Base-by-base conservation (phyloP, 2,329 filamentous ascomycete species). In the Penicillium sp. region DNA sequence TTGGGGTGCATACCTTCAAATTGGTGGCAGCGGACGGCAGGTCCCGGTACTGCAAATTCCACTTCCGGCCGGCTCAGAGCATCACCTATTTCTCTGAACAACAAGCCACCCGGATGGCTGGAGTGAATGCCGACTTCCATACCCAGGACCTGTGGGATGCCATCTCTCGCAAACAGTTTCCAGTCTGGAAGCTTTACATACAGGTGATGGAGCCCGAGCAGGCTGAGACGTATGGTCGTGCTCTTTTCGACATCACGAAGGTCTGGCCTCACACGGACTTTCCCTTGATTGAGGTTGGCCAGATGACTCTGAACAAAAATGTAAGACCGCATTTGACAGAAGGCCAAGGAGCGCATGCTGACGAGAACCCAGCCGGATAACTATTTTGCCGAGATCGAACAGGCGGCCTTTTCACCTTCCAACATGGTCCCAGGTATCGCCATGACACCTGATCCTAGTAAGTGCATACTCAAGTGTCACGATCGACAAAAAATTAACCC, bases 351-450 rank as follows among this genome's bases (percentile, higher is more conserved):
- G n/a, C n/a, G n/a, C n/a, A n/a, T n/a, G n/a, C 46, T 60, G 37
- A 61, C 37, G 23, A 14, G 3, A 53, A n/a, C 4, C 5, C 28
- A 63, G 66, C 63, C 79, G 1, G 70, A 77, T 45, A 87, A 88
- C 68, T 88, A 86, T 71, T 87, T 87, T 60, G 77, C 79, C 37
- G 86, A 89, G 60, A 82, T 88, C 42, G 87, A 90, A 69, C 86
- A 89, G 72, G 81, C 83, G 0, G 84, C 84, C 1, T 89, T 89
- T 64, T 84, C 83, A 0, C 87, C 87, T 0, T 81, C 81, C 1
- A 84, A 83, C 60, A 74, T 89, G 67, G 83, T 87, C 0, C 85
- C 85, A 0, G 87, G 87, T 1, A 78, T 87, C 44, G 85, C 81
- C 53, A 81, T 83, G 1, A 83, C 82, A 0, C 81, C 84, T 5